Conservation (phyloP, 1,284 basidiomycete species). For the Cutaneotrichosporon dermatis region DNA sequence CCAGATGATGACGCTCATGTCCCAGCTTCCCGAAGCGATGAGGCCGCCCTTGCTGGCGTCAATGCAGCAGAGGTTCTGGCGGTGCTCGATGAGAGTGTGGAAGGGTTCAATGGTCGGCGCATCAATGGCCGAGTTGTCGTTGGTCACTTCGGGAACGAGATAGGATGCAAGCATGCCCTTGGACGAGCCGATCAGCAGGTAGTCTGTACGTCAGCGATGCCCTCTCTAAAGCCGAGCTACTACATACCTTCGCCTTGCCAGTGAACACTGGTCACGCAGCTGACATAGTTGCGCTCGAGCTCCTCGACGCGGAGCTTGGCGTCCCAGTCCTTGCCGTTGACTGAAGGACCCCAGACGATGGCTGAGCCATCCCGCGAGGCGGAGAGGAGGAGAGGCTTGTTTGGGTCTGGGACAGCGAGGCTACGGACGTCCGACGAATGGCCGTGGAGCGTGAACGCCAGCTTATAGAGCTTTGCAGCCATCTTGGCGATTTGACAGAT, state of each 20-base stretch:
- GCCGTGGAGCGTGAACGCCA: conserved; percentile 67
- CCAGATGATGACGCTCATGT: conserved; percentile 95
- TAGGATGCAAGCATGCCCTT: conserved; percentile 80
- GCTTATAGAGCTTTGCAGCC: conserved; percentile 56
- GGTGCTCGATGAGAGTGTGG: conserved; percentile 81
- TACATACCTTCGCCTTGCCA: conserved; percentile 37
- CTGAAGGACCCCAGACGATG: conserved; percentile 70
- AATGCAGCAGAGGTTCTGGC: conserved; percentile 84
- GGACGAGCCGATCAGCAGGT: conserved; percentile 75
- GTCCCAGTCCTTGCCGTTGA: conserved; percentile 58
- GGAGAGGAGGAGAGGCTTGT: conserved; percentile 59
- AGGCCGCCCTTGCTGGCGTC: conserved; percentile 64
- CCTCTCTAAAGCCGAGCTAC: background rate
- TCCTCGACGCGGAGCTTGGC: conserved; percentile 77
- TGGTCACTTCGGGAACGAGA: conserved; percentile 31
- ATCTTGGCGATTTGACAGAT: background rate
- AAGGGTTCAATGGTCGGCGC: conserved; percentile 62
- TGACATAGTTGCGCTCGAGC: conserved; percentile 64
- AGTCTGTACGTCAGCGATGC: conserved; percentile 56
- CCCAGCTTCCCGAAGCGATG: conserved; percentile 93
- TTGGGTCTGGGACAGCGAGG: conserved; percentile 25
- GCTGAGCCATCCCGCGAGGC: conserved; percentile 86
- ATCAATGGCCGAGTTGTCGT: conserved; percentile 51
- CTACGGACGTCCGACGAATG: conserved; percentile 47
- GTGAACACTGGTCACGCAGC: conserved; percentile 39